Conservation (phyloP, 2,329 filamentous ascomycete genomes). For the Aspergillus neoniger region DNA sequence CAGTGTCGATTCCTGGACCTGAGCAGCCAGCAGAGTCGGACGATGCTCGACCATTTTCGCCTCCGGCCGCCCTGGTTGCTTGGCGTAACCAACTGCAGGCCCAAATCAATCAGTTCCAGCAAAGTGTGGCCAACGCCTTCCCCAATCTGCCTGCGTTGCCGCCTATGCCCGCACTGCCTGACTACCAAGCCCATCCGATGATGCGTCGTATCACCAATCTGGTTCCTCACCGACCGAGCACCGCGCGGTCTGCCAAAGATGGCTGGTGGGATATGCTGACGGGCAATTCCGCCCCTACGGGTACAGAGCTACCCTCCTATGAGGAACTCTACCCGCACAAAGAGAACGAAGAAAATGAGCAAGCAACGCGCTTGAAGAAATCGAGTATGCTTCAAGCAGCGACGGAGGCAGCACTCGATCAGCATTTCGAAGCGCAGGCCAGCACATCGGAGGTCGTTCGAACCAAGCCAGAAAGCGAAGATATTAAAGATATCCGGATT, state of each 20-base stretch:
- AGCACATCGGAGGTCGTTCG: slow-evolving; percentile 23
- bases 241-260: slow-evolving; percentile 44
- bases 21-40: slow-evolving; percentile 31
- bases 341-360: slow-evolving; percentile 34
- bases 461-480: slow-evolving; percentile 33
- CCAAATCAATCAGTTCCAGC: slow-evolving; percentile 76
- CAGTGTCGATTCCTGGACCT: slow-evolving; percentile 24
- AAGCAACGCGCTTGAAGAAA: slow-evolving; percentile 46
- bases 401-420: slow-evolving; percentile 47
- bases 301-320: slow-evolving; percentile 70
- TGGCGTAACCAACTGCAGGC: slow-evolving; percentile 72
- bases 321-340: slow-evolving; percentile 71
- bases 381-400: slow-evolving; percentile 46
- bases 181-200: slow-evolving; percentile 73
- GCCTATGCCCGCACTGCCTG: slow-evolving; percentile 65
- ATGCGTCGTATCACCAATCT: slow-evolving; percentile 72
- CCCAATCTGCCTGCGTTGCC: slow-evolving; percentile 63
- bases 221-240: slow-evolving; percentile 66
- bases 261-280: slow-evolving; percentile 70
- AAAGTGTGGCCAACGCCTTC: slow-evolving; percentile 66
- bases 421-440: slow-evolving; percentile 45
- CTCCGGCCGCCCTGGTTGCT: slow-evolving; percentile 66
- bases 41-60: slow-evolving; percentile 45
- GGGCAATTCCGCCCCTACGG: slow-evolving; percentile 44
- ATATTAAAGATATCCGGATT: slow-evolving; percentile 46